Base-by-base conservation (phyloP, 768 basidiomycete genomes). In the Hydnum rufescens region DNA sequence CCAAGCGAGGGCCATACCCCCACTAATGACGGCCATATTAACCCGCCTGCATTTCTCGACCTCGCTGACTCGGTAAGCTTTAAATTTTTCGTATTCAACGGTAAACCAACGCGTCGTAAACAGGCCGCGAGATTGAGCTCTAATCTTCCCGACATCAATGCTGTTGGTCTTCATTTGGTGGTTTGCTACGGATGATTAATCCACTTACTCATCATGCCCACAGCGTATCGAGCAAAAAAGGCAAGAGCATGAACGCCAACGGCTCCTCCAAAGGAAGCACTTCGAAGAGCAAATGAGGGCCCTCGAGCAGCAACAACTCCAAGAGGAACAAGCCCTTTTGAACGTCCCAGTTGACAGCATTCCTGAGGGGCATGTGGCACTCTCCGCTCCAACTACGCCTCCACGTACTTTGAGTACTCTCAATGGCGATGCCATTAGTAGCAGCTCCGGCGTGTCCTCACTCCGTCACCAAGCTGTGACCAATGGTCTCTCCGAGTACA, bases 261-360 rank as follows among this genome's bases (percentile, higher is more conserved):
- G 90, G 56, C 69, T 69, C 34, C 64, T 85, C 42, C 90, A 93
- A 64, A 80, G 89, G 63, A 82, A 79, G 66, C 67, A 86, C 60
- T 97, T 96, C 65, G 92, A 97, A 67, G 87, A 93, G 60, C 89
- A 95, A 68, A 95, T 95, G 92, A 81, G 82, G 52, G 78, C 74
- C 51, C 74, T 97, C 57, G 90, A 96, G 68, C 80, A 82, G 57
- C 80, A 88, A 64, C 92, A 97, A 67, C 79, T 78, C 8, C 80
- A 83, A 58, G 68, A 70, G 58, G 67, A 68, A 53, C 59, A 56
- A 48, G 85, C 89, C 63, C 73, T 89, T 34, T 76, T 90, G 60
- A 74, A 65, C 58, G 73, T 87, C 59, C 82, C 82, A 32, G 75
- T 74, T 62, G 80, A 31, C 39, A 25, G 28, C 4, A 28, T 22